A percentile compares a stretch with the other conserved stretches of the same genome.
These are phyloP conservation scores for Penium margaritaceum DNA, from an alignment of 139 green algal species.

Conservation along the genomic window DNA sequence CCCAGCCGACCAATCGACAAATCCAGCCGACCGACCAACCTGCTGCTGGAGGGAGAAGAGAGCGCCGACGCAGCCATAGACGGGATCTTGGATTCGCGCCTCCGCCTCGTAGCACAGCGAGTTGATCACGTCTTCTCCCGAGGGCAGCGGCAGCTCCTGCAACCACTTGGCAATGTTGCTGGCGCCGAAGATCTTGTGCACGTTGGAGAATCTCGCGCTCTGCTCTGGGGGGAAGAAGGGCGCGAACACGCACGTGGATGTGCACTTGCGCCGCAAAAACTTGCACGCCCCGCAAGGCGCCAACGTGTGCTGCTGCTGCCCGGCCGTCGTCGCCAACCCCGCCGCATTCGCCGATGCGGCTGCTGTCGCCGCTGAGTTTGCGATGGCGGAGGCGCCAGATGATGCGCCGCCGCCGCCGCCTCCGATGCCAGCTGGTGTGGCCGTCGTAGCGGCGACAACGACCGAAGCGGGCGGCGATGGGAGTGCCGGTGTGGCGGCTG, in stretches of 20 bases:
- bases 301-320: too few species aligned
- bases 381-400: too few species aligned
- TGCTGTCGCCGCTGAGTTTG: too few species aligned
- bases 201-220: slow-evolving; percentile 30
- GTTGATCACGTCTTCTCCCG: slow-evolving; percentile 33
- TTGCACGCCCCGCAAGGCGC: slow-evolving; percentile 38
- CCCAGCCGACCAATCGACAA: too few species aligned
- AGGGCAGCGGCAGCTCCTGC: slow-evolving; percentile 17
- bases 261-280: slow-evolving; percentile 42
- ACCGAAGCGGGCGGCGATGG: too few species aligned
- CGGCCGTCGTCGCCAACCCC: too few species aligned
- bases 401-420: too few species aligned
- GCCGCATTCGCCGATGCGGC: too few species aligned
- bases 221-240: slow-evolving; percentile 40
- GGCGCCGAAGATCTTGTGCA: slow-evolving; percentile 42
- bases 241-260: slow-evolving; percentile 24
- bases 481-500: too few species aligned
- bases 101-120: slow-evolving; percentile 34
- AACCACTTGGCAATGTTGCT: slow-evolving; percentile 42
- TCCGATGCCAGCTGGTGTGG: too few species aligned
- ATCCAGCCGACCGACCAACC: too few species aligned
- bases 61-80: slow-evolving; percentile 39
- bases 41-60: slow-evolving; percentile 32
- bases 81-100: slow-evolving; percentile 37
- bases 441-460: too few species aligned